phyloP scores from a whole-genome alignment of 2,329 filamentous ascomycete species.

The Aspergillus ochraceoroseus region DNA sequence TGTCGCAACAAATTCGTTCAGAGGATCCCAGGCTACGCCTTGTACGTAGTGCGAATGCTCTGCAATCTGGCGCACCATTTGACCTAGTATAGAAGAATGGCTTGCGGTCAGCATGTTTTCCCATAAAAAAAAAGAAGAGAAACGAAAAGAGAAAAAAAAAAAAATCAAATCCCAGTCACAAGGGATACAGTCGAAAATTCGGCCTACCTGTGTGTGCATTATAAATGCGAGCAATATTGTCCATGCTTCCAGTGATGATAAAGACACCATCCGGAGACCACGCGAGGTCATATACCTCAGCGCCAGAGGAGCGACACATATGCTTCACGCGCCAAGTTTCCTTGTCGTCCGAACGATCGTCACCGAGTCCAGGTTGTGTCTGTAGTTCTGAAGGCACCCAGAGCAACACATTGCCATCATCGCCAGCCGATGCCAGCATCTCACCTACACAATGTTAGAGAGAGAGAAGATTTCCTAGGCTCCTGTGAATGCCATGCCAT shows the following conservation, averaged over 20 bases:
- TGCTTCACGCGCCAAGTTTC: constrained; percentile 96
- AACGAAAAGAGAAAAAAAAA: too few relatives aligned
- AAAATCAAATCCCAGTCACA: too few relatives aligned
- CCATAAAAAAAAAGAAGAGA: too few relatives aligned
- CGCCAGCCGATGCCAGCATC: constrained; percentile 86
- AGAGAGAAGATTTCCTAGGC: constrained; percentile 18
- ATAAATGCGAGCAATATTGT: constrained; percentile 96
- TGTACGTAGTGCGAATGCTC: constrained; percentile 98
- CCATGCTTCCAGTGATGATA: constrained; percentile 99
- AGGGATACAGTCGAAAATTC: too few relatives aligned
- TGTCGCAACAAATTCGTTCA: constrained; percentile 96
- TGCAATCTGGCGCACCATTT: constrained; percentile 83
- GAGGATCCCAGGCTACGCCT: constrained; percentile 94
- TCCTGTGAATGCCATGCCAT: constrained; percentile 43
- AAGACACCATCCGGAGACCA: constrained; percentile 97
- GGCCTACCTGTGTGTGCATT: constrained; percentile 77
- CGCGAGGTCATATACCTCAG: constrained; percentile 95
- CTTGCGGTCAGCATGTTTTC: constrained; percentile 26
- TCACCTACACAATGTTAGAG: constrained; percentile 60
- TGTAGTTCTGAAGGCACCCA: constrained; percentile 86
- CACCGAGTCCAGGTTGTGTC: constrained; percentile 64
- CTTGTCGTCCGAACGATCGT: constrained; percentile 84
- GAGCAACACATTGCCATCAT: constrained; percentile 93
- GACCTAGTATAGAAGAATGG: constrained; percentile 40
- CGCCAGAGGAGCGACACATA: constrained; percentile 92